A percentile compares a stretch with the other conserved stretches of the same genome.
Evolutionary conservation across 2,329 filamentous ascomycete genomes (phyloP).

Genomic region (Colletotrichum camelliae): DNA sequence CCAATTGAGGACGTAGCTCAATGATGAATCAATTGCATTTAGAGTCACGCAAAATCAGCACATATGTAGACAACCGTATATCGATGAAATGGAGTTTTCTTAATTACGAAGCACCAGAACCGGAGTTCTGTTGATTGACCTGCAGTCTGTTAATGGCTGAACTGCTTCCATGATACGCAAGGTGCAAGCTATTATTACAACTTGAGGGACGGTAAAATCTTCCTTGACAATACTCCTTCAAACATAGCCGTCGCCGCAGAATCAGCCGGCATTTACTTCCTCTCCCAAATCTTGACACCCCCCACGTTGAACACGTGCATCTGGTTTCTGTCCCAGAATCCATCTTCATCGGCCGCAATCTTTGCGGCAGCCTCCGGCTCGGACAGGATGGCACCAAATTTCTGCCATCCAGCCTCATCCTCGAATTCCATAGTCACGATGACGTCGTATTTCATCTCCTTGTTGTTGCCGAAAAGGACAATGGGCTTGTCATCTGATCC

Average conservation of each 20-base stretch:
- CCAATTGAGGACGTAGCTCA: background rate
- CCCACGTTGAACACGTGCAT: constrained; percentile 1
- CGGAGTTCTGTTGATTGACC: background rate
- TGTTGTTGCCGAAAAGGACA: background rate
- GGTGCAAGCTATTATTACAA: background rate
- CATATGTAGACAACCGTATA: background rate
- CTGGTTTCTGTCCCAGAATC: constrained; percentile 9
- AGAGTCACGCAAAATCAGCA: too few relatives aligned
- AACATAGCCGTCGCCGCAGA: background rate
- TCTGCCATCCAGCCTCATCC: background rate
- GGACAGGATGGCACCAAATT: background rate
- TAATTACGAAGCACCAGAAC: background rate
- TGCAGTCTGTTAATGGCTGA: background rate
- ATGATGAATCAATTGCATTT: background rate
- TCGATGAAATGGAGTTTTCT: background rate
- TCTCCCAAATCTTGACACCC: background rate
- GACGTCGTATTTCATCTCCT: constrained; percentile 4
- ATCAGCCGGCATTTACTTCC: background rate
- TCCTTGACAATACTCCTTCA: background rate
- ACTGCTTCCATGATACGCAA: background rate
- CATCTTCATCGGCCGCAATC: background rate
- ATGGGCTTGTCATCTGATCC: background rate
- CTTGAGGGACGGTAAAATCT: background rate
- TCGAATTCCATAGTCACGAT: background rate
- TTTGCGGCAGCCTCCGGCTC: background rate